phyloP scores from a whole-genome alignment of 2,329 filamentous ascomycete species.

The Chaetomium globosum region DNA sequence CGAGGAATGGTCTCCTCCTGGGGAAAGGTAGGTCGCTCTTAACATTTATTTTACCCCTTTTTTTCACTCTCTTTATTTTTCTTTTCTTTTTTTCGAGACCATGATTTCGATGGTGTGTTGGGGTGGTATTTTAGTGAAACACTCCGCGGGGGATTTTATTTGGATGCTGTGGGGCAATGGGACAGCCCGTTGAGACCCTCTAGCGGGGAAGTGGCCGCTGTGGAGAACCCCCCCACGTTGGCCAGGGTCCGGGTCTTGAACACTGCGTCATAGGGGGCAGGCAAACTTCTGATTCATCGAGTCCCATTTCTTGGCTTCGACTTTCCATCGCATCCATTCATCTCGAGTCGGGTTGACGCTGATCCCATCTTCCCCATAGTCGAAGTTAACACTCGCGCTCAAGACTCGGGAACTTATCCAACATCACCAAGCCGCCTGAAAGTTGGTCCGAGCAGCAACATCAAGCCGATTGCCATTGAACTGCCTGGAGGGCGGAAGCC shows the following conservation, averaged over 20 bases:
- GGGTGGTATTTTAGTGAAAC: background rate
- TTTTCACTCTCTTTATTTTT: too few relatives aligned
- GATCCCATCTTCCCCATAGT: conserved; percentile 1
- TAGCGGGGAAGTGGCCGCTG: background rate
- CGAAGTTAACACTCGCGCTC: conserved; percentile 17
- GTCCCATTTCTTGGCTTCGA: background rate
- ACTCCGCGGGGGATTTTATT: background rate
- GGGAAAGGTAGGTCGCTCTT: conserved; percentile 25
- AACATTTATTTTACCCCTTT: background rate
- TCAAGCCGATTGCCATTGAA: conserved; percentile 58
- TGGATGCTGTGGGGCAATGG: conserved; percentile 12
- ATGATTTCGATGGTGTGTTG: background rate
- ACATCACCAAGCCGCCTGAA: conserved; percentile 20
- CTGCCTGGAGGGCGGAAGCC: conserved; percentile 47
- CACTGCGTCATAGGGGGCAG: conserved; percentile 26
- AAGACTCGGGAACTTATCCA: background rate
- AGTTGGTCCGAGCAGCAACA: conserved; percentile 40
- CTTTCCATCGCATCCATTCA: background rate
- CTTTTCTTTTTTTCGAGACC: background rate
- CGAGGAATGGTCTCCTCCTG: conserved; percentile 25
- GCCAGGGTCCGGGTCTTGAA: conserved; percentile 1
- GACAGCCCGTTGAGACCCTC: background rate
- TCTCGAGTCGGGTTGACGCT: background rate
- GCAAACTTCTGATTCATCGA: background rate
- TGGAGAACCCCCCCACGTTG: background rate